Base-by-base conservation (phyloP, 1,284 basidiomycete species). In the Fomitopsis palustris region DNA sequence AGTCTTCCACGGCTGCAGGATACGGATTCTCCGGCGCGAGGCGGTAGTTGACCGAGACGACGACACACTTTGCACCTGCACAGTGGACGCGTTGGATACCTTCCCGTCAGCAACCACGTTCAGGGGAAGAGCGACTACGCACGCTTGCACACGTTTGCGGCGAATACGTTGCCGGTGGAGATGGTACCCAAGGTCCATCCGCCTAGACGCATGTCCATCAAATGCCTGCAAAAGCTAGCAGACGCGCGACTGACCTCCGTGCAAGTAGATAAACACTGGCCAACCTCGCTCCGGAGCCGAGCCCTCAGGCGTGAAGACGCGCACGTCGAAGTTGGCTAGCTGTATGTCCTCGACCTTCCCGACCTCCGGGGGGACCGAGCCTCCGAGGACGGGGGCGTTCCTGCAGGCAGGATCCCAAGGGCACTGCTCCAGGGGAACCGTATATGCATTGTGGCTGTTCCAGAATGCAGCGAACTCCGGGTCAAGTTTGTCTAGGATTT, bases 11-110 rank as follows among this genome's bases (percentile, higher is more conserved):
- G 0, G 89, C 89, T 1, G 85, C 83, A 1, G 91, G 92, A 65
- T 89, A 92, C 4, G 81, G 81, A 55, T 87, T 63, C 66, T 93
- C 90, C 0, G 91, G 91, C 0, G 86, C 88, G 8, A 92, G 80
- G 4, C 89, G 83, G 69, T 92, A 92, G 64, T 87, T 85, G 21
- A 92, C 86, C 4, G 85, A 84, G 8, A 89, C 74, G 2, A 87
- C 84, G 0, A 84, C 75, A 51, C 79, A 82, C 57, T 77, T 76
- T 1, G 82, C 82, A 58, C 73, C 84, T 85, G 57, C 8, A 19
- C 10, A 29, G n/a, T 25, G 42, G 19, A 12, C 17, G 45, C 47
- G 3, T 49, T 23, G 23, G 41, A 27, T 27, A 5, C 25, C 12
- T 47, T 6, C 25, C 9, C 3, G 14, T 33, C 14, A n/a, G 6